These are phyloP conservation scores for Pseudocercospora eumusae DNA, from an alignment of 2,329 filamentous ascomycete species.

Conservation along the genomic window DNA sequence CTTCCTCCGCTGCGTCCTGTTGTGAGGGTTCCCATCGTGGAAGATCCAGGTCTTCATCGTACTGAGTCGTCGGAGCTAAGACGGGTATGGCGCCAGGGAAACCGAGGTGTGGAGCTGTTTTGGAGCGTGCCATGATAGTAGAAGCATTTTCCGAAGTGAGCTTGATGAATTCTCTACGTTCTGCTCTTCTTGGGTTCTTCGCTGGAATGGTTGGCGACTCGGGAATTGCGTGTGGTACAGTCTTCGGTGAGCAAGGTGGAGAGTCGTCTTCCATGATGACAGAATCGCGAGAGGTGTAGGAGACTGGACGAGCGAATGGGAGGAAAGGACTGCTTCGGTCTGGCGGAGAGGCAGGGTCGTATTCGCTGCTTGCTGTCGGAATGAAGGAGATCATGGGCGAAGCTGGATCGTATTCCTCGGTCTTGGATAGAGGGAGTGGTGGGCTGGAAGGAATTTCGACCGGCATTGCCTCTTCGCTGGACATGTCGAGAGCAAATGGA, in stretches of 20 bases:
- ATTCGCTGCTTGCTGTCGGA: constrained; percentile 29
- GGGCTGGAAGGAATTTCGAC: constrained; percentile 33
- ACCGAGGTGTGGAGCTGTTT: constrained; percentile 16
- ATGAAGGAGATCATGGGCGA: constrained; percentile 24
- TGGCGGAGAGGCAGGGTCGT: constrained; percentile 36
- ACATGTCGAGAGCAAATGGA: constrained; percentile 26
- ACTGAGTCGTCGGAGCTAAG: constrained; percentile 24
- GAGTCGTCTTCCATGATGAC: constrained; percentile 30
- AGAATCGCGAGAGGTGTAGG: background rate
- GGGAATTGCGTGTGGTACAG: constrained; percentile 27
- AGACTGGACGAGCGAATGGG: constrained; percentile 23
- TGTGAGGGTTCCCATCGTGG: constrained; percentile 21
- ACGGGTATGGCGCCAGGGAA: constrained; percentile 31
- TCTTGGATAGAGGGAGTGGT: constrained; percentile 28
- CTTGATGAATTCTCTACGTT: constrained; percentile 2
- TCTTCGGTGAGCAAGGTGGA: constrained; percentile 45
- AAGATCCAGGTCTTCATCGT: constrained; percentile 15
- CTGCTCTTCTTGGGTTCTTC: constrained; percentile 22
- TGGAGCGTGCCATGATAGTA: constrained; percentile 32
- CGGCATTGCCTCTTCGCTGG: constrained; percentile 15
- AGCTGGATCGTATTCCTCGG: constrained; percentile 34
- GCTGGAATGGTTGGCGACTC: constrained; percentile 8
- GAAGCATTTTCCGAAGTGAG: constrained; percentile 40
- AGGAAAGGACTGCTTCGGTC: constrained; percentile 27
- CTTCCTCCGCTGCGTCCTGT: background rate